Percentiles rank a stretch among this genome's conserved stretches.
Conservation (phyloP, 2,329 filamentous ascomycete genomes). For the Ramichloridium luteum region DNA sequence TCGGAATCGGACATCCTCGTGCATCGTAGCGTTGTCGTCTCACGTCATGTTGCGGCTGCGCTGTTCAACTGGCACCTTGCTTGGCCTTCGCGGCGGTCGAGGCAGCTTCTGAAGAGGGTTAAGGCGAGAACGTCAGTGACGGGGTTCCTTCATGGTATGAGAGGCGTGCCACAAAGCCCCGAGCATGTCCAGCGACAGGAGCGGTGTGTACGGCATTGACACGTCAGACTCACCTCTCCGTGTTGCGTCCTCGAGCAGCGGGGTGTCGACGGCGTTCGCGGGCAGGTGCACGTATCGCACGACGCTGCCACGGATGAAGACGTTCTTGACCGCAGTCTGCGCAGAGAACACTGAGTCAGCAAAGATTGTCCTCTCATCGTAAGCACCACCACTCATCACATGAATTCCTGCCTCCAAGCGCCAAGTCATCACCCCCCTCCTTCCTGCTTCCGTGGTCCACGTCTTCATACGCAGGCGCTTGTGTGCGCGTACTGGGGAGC, state of each 20-base stretch:
- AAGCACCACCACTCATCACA: too few species aligned
- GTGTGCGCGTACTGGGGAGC: not conserved
- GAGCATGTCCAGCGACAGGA: too few species aligned
- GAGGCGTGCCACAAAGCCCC: too few species aligned
- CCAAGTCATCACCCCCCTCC: not conserved
- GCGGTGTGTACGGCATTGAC: too few species aligned
- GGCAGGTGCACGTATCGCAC: constrained; percentile 88
- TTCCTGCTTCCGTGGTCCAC: not conserved
- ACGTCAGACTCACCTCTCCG: constrained; percentile 61
- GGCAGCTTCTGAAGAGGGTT: constrained; percentile 16
- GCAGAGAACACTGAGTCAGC: not conserved
- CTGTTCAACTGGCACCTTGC: constrained; percentile 12
- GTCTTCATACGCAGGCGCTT: not conserved
- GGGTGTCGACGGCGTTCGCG: constrained; percentile 68
- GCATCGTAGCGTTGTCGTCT: too few species aligned
- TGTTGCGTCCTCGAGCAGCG: constrained; percentile 80
- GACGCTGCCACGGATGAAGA: constrained; percentile 88
- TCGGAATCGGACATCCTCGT: too few species aligned
- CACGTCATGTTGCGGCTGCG: too few species aligned
- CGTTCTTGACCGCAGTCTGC: constrained; percentile 75
- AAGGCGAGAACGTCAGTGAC: constrained; percentile 3
- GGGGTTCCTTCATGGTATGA: too few species aligned
- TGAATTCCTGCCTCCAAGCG: too few species aligned
- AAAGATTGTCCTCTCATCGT: not conserved
- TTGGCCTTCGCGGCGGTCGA: constrained; percentile 26